Evolutionary conservation across 2,329 filamentous ascomycete genomes (phyloP).

Genomic region (Magnaporthales sp.): DNA sequence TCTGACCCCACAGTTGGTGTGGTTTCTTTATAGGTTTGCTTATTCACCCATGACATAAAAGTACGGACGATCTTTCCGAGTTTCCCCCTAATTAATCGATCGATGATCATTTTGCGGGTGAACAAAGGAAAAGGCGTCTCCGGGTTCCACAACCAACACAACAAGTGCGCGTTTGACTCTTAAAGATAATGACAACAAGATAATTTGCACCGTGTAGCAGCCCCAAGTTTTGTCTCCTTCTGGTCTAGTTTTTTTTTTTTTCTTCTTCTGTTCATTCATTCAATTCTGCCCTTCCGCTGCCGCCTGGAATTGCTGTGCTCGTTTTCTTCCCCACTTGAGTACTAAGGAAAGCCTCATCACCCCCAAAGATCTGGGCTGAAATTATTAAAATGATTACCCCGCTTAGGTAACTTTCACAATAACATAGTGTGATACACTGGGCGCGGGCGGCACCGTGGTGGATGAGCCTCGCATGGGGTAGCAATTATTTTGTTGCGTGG

Average conservation of each 20-base stretch:
- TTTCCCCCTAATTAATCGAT: not conserved
- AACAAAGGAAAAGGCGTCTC: not conserved
- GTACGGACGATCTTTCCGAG: not conserved
- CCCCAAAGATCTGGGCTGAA: not conserved
- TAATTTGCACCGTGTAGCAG: not conserved
- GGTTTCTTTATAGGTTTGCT: not conserved
- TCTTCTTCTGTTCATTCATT: no score
- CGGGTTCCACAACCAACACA: not conserved
- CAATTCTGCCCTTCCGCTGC: not conserved
- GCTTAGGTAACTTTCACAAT: not conserved
- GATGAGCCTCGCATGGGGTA: not conserved
- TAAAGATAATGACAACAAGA: no score
- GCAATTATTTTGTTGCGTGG: not conserved
- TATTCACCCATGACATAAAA: not conserved
- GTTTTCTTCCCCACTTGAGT: not conserved
- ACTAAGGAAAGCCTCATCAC: not conserved
- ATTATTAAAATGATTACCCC: not conserved
- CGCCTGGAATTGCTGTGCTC: slow-evolving; percentile 1
- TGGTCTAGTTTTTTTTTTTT: no score
- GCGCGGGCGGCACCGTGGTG: not conserved
- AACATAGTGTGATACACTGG: not conserved
- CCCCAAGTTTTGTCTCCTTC: not conserved
- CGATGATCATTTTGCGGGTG: not conserved
- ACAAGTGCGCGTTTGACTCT: not conserved
- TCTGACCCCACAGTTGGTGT: not conserved